These are phyloP conservation scores for Hymenoscyphus salicellus DNA, from an alignment of 2,329 filamentous ascomycete genomes.

Conservation along the genomic window DNA sequence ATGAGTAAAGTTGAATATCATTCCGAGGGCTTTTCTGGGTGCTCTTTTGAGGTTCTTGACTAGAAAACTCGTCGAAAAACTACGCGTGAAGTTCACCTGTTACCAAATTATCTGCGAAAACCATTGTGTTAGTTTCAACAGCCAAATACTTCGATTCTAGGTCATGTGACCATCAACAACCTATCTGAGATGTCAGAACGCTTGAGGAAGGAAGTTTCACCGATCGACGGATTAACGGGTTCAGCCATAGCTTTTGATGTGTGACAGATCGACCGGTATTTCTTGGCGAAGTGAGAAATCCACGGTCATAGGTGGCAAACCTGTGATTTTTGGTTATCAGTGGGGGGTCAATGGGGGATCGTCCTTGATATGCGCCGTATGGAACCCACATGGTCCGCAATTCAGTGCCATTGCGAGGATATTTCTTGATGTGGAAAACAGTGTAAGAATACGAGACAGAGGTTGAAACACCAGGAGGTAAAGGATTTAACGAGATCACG, in stretches of 20 bases:
- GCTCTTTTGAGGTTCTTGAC: background rate
- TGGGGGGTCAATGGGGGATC: background rate
- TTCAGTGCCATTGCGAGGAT: background rate
- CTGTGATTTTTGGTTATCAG: background rate
- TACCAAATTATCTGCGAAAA: too few relatives aligned
- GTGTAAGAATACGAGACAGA: too few relatives aligned
- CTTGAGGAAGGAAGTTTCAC: background rate
- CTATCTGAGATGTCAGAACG: background rate
- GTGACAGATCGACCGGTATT: background rate
- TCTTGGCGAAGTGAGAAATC: background rate
- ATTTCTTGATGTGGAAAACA: background rate
- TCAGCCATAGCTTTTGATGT: too few relatives aligned
- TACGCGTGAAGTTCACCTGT: too few relatives aligned
- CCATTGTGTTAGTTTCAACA: too few relatives aligned
- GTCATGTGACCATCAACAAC: background rate
- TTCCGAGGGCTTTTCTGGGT: background rate
- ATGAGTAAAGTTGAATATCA: background rate
- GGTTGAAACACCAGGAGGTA: too few relatives aligned
- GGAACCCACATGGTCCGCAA: background rate
- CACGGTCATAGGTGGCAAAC: background rate
- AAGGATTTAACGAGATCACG: too few relatives aligned
- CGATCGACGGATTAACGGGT: background rate
- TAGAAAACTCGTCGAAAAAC: background rate
- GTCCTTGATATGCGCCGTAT: background rate
- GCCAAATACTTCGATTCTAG: background rate